Percentiles rank a stretch among this genome's conserved stretches.
Evolutionary conservation across 169 alveolate genomes (phyloP).

Genomic region (Cryptosporidium sp.): DNA sequence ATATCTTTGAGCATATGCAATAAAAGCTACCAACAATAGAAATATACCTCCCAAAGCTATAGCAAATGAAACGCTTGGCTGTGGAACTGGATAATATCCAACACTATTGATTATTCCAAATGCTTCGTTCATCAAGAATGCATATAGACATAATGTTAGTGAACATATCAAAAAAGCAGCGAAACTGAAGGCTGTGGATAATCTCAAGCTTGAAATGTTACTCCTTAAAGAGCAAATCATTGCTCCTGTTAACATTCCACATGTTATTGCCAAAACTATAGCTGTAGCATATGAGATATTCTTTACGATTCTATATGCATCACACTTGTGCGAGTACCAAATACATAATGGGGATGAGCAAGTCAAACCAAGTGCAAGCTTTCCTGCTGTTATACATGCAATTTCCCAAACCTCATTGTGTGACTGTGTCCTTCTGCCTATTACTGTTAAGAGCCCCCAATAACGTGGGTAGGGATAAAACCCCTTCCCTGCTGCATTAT

Average conservation of each 20-base stretch:
- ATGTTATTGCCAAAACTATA: constrained; percentile 55
- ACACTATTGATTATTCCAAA: constrained; percentile 58
- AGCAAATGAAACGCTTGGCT: constrained; percentile 61
- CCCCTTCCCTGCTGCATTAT: constrained; percentile 74
- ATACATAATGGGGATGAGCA: constrained; percentile 65
- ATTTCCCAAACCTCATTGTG: constrained; percentile 70
- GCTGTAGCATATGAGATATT: constrained; percentile 68
- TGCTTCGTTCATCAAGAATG: constrained; percentile 69
- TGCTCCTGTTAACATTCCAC: constrained; percentile 76
- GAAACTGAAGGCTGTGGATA: constrained; percentile 71
- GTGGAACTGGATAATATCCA: constrained; percentile 74
- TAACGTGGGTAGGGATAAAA: constrained; percentile 74
- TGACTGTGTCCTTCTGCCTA: constrained; percentile 66
- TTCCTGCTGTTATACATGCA: constrained; percentile 71
- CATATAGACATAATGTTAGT: constrained; percentile 20
- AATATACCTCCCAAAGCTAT: constrained; percentile 65
- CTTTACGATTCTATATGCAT: constrained; percentile 68
- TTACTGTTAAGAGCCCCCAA: constrained; percentile 73
- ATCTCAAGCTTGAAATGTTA: constrained; percentile 67
- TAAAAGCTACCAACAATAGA: constrained; percentile 62
- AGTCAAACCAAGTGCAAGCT: constrained; percentile 57
- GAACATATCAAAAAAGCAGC: constrained; percentile 58
- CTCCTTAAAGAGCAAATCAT: constrained; percentile 69
- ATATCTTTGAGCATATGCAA: constrained; percentile 71
- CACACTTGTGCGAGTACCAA: constrained; percentile 74